Conservation (phyloP, 257 asterid species). For the Ajuga chamaepitys region DNA sequence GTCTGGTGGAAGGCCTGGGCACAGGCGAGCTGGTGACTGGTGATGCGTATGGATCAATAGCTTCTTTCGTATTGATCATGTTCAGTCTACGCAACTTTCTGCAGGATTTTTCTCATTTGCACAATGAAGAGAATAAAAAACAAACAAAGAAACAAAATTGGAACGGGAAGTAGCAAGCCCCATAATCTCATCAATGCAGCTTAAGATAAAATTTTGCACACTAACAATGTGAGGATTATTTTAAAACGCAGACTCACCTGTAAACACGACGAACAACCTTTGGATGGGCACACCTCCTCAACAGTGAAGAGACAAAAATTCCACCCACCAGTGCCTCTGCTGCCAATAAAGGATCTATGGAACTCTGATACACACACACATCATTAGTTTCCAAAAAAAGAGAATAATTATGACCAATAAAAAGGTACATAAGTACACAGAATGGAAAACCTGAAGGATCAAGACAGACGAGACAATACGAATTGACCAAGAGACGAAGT, state of each 20-base stretch:
- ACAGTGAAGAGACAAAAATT: conserved; percentile 38
- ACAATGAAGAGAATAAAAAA: neutral
- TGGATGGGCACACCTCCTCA: conserved; percentile 34
- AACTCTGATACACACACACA: conserved; percentile 48
- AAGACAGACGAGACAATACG: conserved; percentile 59
- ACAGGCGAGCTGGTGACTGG: conserved; percentile 21
- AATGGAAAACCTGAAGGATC: conserved; percentile 73
- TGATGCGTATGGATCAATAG: conserved; percentile 26
- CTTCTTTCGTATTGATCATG: conserved; percentile 19
- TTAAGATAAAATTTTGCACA: neutral
- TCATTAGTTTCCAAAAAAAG: conserved; percentile 8
- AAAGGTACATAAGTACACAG: neutral
- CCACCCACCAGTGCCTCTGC: conserved; percentile 60
- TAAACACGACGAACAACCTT: conserved; percentile 38
- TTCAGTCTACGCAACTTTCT: conserved; percentile 41
- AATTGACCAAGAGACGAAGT: conserved; percentile 71
- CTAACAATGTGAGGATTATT: neutral
- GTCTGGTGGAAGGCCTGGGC: conserved; percentile 20
- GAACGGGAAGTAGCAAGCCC: too few species aligned
- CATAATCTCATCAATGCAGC: neutral
- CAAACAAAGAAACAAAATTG: neutral
- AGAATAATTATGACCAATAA: neutral
- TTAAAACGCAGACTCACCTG: conserved; percentile 37
- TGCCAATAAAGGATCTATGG: conserved; percentile 64
- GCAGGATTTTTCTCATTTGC: conserved; percentile 22